A percentile compares a stretch with the other conserved stretches of the same genome.
Evolutionary conservation across 768 basidiomycete genomes (phyloP).

Genomic region (Lanmaoa pseudosensibilis): DNA sequence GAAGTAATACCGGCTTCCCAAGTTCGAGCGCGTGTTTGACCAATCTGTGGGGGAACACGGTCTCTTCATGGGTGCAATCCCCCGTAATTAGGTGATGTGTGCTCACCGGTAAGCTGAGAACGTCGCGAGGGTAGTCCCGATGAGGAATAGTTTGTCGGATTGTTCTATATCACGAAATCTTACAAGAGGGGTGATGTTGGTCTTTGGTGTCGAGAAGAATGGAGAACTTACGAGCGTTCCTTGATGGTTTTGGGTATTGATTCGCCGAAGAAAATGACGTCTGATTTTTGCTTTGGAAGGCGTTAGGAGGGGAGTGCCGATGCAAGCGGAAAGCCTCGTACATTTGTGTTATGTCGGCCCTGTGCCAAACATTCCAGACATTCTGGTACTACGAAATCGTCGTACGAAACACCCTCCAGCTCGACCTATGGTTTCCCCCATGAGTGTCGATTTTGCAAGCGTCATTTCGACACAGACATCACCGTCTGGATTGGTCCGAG

Average conservation of each 20-base stretch:
- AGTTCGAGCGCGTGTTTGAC: constrained; percentile 76
- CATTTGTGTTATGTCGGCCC: constrained; percentile 58
- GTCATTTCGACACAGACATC: constrained; percentile 55
- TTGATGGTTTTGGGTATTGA: constrained; percentile 67
- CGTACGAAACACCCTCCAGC: constrained; percentile 73
- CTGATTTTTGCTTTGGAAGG: constrained; percentile 63
- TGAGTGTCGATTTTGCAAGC: background rate
- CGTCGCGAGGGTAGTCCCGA: constrained; percentile 92
- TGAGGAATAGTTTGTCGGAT: constrained; percentile 68
- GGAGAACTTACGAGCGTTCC: constrained; percentile 62
- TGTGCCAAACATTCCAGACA: constrained; percentile 68
- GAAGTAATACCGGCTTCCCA: constrained; percentile 73
- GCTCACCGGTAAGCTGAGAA: constrained; percentile 84
- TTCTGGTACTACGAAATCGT: constrained; percentile 75
- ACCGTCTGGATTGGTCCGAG: constrained; percentile 89
- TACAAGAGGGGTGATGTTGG: background rate
- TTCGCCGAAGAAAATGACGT: constrained; percentile 88
- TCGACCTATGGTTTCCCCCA: constrained; percentile 55
- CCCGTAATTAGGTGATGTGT: background rate
- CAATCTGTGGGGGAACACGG: constrained; percentile 45
- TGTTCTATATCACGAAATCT: constrained; percentile 61
- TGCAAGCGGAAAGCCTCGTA: constrained; percentile 33
- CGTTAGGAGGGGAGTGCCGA: constrained; percentile 22
- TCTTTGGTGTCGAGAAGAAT: background rate
- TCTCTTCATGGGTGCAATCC: background rate